These are phyloP conservation scores for Ogataea degrootiae DNA, from an alignment of 805 yeast genomes.

Conservation along the genomic window DNA sequence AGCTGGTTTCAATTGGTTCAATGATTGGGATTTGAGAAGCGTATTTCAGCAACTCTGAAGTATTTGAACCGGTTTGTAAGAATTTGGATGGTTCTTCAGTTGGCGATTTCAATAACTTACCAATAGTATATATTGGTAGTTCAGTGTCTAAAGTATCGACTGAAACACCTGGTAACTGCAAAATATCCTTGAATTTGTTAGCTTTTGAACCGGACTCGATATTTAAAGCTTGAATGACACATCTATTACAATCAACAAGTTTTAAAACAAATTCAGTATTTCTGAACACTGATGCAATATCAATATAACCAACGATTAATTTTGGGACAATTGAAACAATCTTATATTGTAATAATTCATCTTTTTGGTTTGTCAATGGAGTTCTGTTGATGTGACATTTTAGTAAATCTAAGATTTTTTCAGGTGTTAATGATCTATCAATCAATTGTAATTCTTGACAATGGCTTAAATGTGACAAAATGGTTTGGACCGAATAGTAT, in stretches of 20 bases:
- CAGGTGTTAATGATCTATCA: slow-evolving; percentile 35
- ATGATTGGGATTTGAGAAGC: slow-evolving; percentile 67
- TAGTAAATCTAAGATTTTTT: slow-evolving; percentile 48
- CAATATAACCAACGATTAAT: slow-evolving; percentile 67
- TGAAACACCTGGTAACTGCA: slow-evolving; percentile 78
- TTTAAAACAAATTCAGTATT: slow-evolving; percentile 57
- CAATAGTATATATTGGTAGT: slow-evolving; percentile 51
- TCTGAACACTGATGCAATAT: slow-evolving; percentile 78
- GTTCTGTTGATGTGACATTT: slow-evolving; percentile 56
- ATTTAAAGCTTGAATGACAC: slow-evolving; percentile 68
- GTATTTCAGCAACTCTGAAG: slow-evolving; percentile 41
- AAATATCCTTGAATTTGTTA: slow-evolving; percentile 51
- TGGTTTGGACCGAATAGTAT: slow-evolving; percentile 50
- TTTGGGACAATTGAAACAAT: slow-evolving; percentile 61
- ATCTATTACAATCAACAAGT: slow-evolving; percentile 63
- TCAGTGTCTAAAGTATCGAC: slow-evolving; percentile 45
- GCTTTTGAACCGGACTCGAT: slow-evolving; percentile 36
- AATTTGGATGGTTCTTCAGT: slow-evolving; percentile 49
- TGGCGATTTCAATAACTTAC: slow-evolving; percentile 62
- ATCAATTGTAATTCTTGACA: slow-evolving; percentile 61
- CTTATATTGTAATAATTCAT: slow-evolving; percentile 43
- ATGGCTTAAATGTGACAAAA: slow-evolving; percentile 55
- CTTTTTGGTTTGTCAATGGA: slow-evolving; percentile 25
- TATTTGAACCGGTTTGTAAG: slow-evolving; percentile 46
- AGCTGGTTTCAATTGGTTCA: slow-evolving; percentile 63